phyloP scores from a whole-genome alignment of 2,329 filamentous ascomycete species.

The Trichophyton benhamiae region DNA sequence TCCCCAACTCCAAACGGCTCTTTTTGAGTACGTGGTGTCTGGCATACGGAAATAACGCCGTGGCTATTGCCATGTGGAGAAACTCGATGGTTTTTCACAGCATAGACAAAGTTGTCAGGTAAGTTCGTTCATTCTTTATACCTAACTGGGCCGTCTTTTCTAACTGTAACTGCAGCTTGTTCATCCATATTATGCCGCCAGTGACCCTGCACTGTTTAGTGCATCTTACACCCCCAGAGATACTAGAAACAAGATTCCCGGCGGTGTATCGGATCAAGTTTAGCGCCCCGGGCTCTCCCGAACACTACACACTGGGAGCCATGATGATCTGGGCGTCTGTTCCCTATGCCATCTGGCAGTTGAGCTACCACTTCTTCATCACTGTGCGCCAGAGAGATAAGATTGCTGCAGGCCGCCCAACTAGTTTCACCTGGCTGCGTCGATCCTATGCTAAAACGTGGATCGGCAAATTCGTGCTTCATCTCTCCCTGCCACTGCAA shows the following conservation, averaged over 20 bases:
- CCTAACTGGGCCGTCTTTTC: background rate
- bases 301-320: slow-evolving; percentile 64
- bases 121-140: slow-evolving; percentile 25
- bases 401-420: slow-evolving; percentile 88
- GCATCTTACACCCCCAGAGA: slow-evolving; percentile 58
- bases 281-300: slow-evolving; percentile 54
- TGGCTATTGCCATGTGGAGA: slow-evolving; percentile 97
- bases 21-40: slow-evolving; percentile 89
- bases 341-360: slow-evolving; percentile 86
- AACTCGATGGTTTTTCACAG: slow-evolving; percentile 98
- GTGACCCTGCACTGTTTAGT: slow-evolving; percentile 85
- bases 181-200: slow-evolving; percentile 98
- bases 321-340: slow-evolving; percentile 94
- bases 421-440: slow-evolving; percentile 93
- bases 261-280: slow-evolving; percentile 72
- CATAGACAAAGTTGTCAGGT: slow-evolving; percentile 91
- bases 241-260: slow-evolving; percentile 61
- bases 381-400: slow-evolving; percentile 88
- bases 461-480: slow-evolving; percentile 75
- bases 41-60: slow-evolving; percentile 89
- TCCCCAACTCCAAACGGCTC: slow-evolving; percentile 77
- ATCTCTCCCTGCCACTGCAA: slow-evolving; percentile 62
- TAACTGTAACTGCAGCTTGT: slow-evolving; percentile 46
- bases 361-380: slow-evolving; percentile 87
- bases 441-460: slow-evolving; percentile 79